Base-by-base conservation (phyloP, 2,329 filamentous ascomycete genomes). In the Parascedosporium putredinis region DNA sequence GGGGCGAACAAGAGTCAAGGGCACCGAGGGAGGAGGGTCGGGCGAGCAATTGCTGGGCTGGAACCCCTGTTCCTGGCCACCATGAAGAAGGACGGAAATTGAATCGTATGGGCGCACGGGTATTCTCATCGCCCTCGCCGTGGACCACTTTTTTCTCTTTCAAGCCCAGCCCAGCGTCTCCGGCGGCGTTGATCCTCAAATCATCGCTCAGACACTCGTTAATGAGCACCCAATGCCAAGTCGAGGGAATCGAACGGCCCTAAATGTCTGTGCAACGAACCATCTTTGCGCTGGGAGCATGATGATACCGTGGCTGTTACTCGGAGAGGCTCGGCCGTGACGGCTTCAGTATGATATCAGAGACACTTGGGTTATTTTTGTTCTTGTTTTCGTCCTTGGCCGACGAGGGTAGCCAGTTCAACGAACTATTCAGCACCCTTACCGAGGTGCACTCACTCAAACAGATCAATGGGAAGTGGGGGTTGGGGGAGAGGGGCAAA, bases 61-160 rank as follows among this genome's bases (percentile, higher is more conserved):
- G 44, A 27, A 46, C 14, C 44, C 44, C 44, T 46, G 44, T 46
- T 34, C 44, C 44, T 46, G 44, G 44, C 33, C n/a, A n/a, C n/a
- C n/a, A n/a, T n/a, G n/a, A 29, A 46, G 27, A 31, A 16, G 27
- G 20, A 27, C 29, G 18, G 44, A 46, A 31, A 42, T 42, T 42
- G 38, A 42, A 20, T 42, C 16, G 38, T 20, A 42, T 42, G 38
- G 38, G 38, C n/a, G n/a, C n/a, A n/a, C n/a, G n/a, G n/a, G n/a
- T n/a, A n/a, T n/a, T n/a, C n/a, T n/a, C n/a, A n/a, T n/a, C n/a
- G n/a, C n/a, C n/a, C n/a, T n/a, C n/a, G n/a, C n/a, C n/a, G n/a
- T 42, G 38, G 38, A 42, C 23, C 16, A 20, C 20, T 10, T 24
- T 20, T 20, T 18, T 20, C 12, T 20, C 38, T 42, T 10, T 16